phyloP scores from a whole-genome alignment of 164 flowering plant species.

The Amborella trichopoda region DNA sequence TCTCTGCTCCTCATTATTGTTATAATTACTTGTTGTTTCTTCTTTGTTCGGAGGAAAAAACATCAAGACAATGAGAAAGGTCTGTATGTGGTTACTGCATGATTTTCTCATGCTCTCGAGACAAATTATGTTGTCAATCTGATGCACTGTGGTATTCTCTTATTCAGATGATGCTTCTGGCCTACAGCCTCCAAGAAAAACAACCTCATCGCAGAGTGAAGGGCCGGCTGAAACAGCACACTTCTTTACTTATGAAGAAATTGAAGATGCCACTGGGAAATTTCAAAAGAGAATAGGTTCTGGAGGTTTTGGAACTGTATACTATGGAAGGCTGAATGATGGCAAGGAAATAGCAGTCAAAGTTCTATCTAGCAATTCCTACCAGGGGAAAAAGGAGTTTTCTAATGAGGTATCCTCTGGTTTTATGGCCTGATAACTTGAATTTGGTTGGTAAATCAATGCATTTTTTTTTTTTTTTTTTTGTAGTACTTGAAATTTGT shows the following conservation, averaged over 20 bases:
- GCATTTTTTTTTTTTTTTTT: too few species aligned
- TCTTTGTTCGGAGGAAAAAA: slow-evolving; percentile 31
- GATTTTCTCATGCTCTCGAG: not conserved
- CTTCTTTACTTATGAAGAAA: slow-evolving; percentile 60
- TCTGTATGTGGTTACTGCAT: not conserved
- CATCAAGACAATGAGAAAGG: slow-evolving; percentile 35
- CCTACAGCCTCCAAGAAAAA: slow-evolving; percentile 32
- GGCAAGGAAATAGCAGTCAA: slow-evolving; percentile 95
- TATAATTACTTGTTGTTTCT: slow-evolving; percentile 28
- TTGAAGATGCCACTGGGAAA: slow-evolving; percentile 65
- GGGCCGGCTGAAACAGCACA: slow-evolving; percentile 65
- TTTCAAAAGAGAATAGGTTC: slow-evolving; percentile 87
- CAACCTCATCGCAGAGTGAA: slow-evolving; percentile 34
- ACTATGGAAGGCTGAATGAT: slow-evolving; percentile 78
- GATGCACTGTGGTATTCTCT: slow-evolving; percentile 3
- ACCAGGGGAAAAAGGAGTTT: slow-evolving; percentile 87
- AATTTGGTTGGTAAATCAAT: too few species aligned
- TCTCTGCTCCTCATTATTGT: slow-evolving; percentile 46
- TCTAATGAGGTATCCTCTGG: slow-evolving; percentile 98
- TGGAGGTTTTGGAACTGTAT: slow-evolving; percentile 94
- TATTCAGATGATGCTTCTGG: slow-evolving; percentile 23
- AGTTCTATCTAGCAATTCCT: slow-evolving; percentile 71
- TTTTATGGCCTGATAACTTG: too few species aligned
- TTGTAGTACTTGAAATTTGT: too few species aligned
- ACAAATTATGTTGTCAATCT: not conserved